Evolutionary conservation across 1,284 basidiomycete genomes (phyloP), one percentile per base, ranked within the genome.

Genomic region (Sporisorium iseilematis-ciliati): DNA sequence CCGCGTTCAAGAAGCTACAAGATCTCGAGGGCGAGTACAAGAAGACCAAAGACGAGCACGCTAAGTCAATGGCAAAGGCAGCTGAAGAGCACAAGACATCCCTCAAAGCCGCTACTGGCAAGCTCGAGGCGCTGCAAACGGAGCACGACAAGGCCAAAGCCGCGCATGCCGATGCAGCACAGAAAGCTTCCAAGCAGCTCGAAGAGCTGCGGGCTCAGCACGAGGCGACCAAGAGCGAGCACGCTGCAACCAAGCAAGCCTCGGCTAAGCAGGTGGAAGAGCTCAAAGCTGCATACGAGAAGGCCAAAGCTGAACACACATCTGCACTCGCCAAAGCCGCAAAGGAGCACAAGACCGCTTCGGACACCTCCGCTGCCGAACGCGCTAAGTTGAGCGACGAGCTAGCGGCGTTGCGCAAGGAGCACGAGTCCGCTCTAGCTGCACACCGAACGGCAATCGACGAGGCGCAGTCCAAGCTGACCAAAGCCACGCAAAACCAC

Each of bases 351-450:
- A 53, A 57, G 16, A 18, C 38, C 11, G 43, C 45, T 18, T 29
- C 29, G 20, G 60, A 69, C 57, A 18, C 62, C n/a, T 45, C 51
- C 18, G 40, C 38, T 7, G 50, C 65, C 20, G 65, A 65, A 21
- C 52, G 38, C 16, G 11, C 45, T 31, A 46, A 57, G 35, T 57
- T 62, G 25, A 41, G 4, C 21, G 29, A 45, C 5, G 52, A 65
- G 43, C 68, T 71, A n/a, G 55, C 64, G 6, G 31, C 54, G 23
- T 21, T 66, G 21, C 63, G 60, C 54, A 54, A 50, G 20, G 57
- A 49, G 26, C 65, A 68, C 50, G 58, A 51, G 6, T 11, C 33
- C 5, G 49, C 62, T 4, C 38, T 60, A 7, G n/a, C 65, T 8
- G 12, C 60, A 3, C 65, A 68, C 49, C 55, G 50, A n/a, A 38